These are phyloP conservation scores for Chaetoceros muelleri DNA, from an alignment of 108 stramenopile genomes.

Conservation along the genomic window DNA sequence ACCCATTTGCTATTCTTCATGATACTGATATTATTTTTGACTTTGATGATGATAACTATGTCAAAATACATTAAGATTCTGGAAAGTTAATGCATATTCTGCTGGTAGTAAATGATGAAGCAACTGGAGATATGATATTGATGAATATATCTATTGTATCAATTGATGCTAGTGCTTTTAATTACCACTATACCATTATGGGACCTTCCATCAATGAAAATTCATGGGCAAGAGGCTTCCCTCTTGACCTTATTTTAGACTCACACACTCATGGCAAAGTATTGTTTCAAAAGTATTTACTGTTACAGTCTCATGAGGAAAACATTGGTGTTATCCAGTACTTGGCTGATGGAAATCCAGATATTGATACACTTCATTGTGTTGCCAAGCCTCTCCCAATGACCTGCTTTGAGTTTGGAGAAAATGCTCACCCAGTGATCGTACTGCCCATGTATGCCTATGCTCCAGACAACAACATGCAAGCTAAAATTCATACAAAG, in stretches of 20 bases:
- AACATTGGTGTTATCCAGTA: constrained; percentile 33
- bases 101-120: no score
- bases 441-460: constrained; percentile 7
- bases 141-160: no score
- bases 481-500: constrained; percentile 34
- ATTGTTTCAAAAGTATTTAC: no score
- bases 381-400: constrained; percentile 24
- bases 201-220: constrained; percentile 13
- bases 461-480: constrained; percentile 47
- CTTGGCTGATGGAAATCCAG: constrained; percentile 39
- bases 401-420: constrained; percentile 8
- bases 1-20: constrained; percentile 33
- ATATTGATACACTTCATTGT: constrained; percentile 53
- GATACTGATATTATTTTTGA: constrained; percentile 41
- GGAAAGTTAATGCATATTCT: no score
- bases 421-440: constrained; percentile 1
- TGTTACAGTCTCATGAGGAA: neutral
- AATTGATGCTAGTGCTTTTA: constrained; percentile 20
- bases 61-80: constrained; percentile 4
- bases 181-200: constrained; percentile 37
- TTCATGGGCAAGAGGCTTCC: constrained; percentile 51
- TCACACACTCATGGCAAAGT: constrained; percentile 7
- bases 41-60: constrained; percentile 50
- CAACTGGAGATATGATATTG: no score
- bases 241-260: constrained; percentile 17